These are phyloP conservation scores for Phytophthora uliginosa DNA, from an alignment of 352 stramenopile genomes.

Conservation along the genomic window DNA sequence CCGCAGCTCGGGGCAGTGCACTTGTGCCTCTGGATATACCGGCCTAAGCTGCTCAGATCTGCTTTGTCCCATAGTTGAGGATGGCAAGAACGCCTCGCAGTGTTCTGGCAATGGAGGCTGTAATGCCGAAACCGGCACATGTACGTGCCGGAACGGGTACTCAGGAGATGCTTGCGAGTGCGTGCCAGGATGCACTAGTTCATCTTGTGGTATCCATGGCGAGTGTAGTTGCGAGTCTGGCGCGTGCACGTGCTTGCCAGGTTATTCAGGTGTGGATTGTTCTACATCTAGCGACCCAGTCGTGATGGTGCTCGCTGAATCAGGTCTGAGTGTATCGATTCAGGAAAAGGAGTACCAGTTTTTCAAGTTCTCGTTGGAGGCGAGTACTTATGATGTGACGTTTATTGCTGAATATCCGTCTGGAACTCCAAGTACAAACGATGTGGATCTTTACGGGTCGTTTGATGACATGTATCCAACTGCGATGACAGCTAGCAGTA, in stretches of 20 bases:
- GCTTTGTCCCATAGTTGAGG: conserved; percentile 48
- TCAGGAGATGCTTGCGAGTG: conserved; percentile 76
- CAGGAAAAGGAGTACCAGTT: conserved; percentile 72
- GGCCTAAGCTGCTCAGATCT: conserved; percentile 69
- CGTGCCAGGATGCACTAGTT: conserved; percentile 65
- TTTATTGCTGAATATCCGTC: conserved; percentile 57
- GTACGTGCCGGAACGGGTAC: conserved; percentile 63
- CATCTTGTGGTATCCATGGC: conserved; percentile 52
- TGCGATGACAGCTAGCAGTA: conserved; percentile 50
- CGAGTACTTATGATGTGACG: conserved; percentile 78
- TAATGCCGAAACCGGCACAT: conserved; percentile 54
- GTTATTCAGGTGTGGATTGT: conserved; percentile 61
- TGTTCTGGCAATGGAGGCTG: conserved; percentile 80
- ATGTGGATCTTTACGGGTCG: conserved; percentile 81
- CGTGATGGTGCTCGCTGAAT: conserved; percentile 43
- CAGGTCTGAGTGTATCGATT: conserved; percentile 37
- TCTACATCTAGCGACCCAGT: conserved; percentile 20
- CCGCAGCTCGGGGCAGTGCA: conserved; percentile 51
- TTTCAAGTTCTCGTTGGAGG: conserved; percentile 68
- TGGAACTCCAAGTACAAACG: conserved; percentile 19
- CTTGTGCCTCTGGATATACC: conserved; percentile 60
- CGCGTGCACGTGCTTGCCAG: conserved; percentile 57
- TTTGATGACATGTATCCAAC: conserved; percentile 74
- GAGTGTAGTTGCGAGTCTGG: conserved; percentile 74
- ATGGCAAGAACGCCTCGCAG: conserved; percentile 56